phyloP scores from a whole-genome alignment of 1,284 basidiomycete species.

The Tremellales sp. region DNA sequence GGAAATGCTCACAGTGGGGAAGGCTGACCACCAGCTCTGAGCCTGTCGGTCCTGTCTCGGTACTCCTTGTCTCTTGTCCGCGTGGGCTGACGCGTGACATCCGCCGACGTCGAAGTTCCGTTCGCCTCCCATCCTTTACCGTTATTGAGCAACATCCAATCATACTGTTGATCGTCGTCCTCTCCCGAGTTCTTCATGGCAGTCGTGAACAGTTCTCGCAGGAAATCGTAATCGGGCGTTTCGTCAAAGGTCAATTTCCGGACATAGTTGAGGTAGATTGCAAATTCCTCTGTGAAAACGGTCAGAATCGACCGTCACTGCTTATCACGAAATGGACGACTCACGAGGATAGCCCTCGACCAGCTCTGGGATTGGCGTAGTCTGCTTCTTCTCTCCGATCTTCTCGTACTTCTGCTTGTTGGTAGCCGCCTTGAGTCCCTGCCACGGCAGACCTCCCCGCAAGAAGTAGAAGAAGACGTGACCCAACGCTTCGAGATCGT shows the following conservation, averaged over 20 bases:
- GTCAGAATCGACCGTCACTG: slow-evolving; percentile 29
- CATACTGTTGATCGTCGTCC: slow-evolving; percentile 80
- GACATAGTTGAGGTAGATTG: slow-evolving; percentile 95
- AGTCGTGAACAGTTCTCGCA: slow-evolving; percentile 86
- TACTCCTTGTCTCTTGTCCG: slow-evolving; percentile 36
- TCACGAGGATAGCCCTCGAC: slow-evolving; percentile 86
- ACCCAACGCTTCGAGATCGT: slow-evolving; percentile 90
- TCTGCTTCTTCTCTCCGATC: slow-evolving; percentile 98
- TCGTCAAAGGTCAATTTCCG: slow-evolving; percentile 94
- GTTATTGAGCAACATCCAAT: slow-evolving; percentile 84
- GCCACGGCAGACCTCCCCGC: slow-evolving; percentile 89
- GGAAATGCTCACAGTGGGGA: slow-evolving; percentile 39
- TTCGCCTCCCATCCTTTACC: slow-evolving; percentile 94
- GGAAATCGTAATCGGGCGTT: slow-evolving; percentile 92
- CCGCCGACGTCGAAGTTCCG: slow-evolving; percentile 11
- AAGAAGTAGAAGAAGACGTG: slow-evolving; percentile 99
- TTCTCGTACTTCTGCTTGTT: slow-evolving; percentile 99
- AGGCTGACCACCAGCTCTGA: slow-evolving; percentile 39
- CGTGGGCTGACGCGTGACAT: slow-evolving; percentile 36
- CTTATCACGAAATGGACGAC: slow-evolving; percentile 45
- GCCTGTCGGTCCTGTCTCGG: slow-evolving; percentile 49
- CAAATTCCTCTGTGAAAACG: slow-evolving; percentile 66
- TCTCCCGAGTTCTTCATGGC: slow-evolving; percentile 85
- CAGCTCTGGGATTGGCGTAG: slow-evolving; percentile 88
- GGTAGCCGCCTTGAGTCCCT: slow-evolving; percentile 91